A percentile compares a stretch with the other conserved stretches of the same genome.
Conservation (phyloP, 352 stramenopile genomes). For the Halophytophthora polymorphica region DNA sequence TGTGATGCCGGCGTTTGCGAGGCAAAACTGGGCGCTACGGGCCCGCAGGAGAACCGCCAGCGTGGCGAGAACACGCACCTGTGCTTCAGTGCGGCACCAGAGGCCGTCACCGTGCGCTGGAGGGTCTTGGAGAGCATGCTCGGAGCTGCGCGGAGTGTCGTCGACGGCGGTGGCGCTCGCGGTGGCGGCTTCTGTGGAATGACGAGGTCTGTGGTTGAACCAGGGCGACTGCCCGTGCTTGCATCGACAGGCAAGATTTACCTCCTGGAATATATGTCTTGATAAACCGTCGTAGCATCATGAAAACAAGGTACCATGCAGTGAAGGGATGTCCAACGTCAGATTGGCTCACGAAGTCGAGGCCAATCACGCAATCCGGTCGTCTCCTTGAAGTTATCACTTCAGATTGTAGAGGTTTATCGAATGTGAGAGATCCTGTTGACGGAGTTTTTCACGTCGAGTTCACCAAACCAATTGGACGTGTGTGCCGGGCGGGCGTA, state of each 20-base stretch:
- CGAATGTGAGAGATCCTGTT: neutral
- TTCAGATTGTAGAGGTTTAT: neutral
- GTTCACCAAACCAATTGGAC: neutral
- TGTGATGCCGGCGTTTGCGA: neutral
- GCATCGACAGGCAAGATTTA: no score
- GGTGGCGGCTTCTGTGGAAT: neutral
- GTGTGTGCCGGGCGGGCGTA: no score
- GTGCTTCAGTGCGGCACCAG: constrained; percentile 24
- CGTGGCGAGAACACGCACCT: constrained; percentile 7
- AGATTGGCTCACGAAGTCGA: no score
- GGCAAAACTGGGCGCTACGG: neutral
- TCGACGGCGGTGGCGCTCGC: no score
- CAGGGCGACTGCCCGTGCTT: no score
- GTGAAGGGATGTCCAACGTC: no score
- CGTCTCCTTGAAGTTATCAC: neutral
- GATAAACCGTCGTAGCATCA: no score
- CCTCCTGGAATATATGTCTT: no score
- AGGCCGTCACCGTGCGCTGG: constrained; percentile 21
- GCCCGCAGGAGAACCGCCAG: neutral
- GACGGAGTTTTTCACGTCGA: neutral
- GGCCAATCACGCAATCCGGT: no score
- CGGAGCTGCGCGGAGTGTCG: neutral
- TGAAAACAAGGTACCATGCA: no score
- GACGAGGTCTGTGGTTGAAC: neutral
- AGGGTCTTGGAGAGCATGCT: constrained; percentile 42